These are phyloP conservation scores for Yamadazyma membranifaciens DNA, from an alignment of 1,139 yeast species.

Conservation along the genomic window DNA sequence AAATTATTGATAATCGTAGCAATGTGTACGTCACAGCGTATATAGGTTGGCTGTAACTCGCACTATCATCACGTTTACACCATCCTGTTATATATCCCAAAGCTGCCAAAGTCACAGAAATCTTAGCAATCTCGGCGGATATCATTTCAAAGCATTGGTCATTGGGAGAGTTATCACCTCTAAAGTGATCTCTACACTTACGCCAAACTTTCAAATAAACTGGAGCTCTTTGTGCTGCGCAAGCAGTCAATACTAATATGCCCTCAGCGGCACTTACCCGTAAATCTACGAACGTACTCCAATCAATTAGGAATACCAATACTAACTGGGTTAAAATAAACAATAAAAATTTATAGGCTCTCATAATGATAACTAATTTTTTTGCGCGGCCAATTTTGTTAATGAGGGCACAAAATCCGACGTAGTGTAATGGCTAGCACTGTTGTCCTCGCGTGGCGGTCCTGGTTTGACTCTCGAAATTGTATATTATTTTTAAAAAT, in stretches of 20 bases:
- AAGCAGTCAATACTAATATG: not conserved
- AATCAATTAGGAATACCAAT: not conserved
- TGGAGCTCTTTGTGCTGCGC: conserved; percentile 2
- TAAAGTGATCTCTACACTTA: conserved; percentile 1
- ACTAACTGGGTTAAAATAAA: not conserved
- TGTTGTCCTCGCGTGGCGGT: too few relatives aligned
- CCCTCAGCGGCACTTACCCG: not conserved
- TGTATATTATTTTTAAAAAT: too few relatives aligned
- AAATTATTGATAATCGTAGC: conserved; percentile 3
- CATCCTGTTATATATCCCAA: conserved; percentile 3
- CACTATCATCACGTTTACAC: conserved; percentile 3
- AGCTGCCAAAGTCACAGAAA: conserved; percentile 3
- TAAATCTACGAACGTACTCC: not conserved
- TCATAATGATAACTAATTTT: too few relatives aligned
- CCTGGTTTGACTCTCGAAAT: too few relatives aligned
- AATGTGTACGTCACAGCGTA: conserved; percentile 5
- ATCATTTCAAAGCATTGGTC: conserved; percentile 1
- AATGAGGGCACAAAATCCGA: too few relatives aligned
- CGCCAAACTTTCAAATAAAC: conserved; percentile 2
- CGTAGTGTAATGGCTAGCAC: too few relatives aligned
- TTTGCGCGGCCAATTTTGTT: too few relatives aligned
- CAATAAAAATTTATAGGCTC: not conserved
- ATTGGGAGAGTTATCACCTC: not conserved
- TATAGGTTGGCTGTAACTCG: conserved; percentile 1
- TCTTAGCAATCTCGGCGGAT: conserved; percentile 1